These are phyloP conservation scores for Termitomyces sp. DNA, from an alignment of 1,284 basidiomycete species.

Conservation along the genomic window DNA sequence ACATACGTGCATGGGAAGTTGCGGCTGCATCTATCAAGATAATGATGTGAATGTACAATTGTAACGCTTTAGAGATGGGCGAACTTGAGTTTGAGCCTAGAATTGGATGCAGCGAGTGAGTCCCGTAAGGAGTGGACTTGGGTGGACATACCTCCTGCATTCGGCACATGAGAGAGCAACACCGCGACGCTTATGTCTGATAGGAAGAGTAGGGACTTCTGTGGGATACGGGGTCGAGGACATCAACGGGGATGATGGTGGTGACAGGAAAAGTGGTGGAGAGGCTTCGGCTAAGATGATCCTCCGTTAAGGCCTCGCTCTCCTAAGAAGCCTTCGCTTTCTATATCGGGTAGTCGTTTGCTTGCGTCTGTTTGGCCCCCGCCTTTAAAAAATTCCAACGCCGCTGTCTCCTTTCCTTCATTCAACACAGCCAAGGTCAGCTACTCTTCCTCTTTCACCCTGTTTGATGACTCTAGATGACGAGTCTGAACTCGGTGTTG, in stretches of 20 bases:
- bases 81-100: slow-evolving; percentile 61
- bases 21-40: slow-evolving; percentile 46
- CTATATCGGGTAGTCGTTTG: slow-evolving; percentile 14
- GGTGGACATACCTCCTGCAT: slow-evolving; percentile 46
- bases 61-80: slow-evolving; percentile 17
- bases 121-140: slow-evolving; percentile 2
- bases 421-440: slow-evolving; percentile 24
- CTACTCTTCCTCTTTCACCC: slow-evolving; percentile 6
- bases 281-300: slow-evolving; percentile 15
- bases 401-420: slow-evolving; percentile 10
- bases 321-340: slow-evolving; percentile 7
- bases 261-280: slow-evolving; percentile 16
- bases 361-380: slow-evolving; percentile 24
- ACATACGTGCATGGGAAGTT: slow-evolving; percentile 54
- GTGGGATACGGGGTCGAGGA: slow-evolving; percentile 22
- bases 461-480: slow-evolving; percentile 79
- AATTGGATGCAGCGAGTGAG: slow-evolving; percentile 1
- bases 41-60: slow-evolving; percentile 2
- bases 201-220: slow-evolving; percentile 19
- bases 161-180: slow-evolving; percentile 57
- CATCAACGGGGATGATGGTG: slow-evolving; percentile 23
- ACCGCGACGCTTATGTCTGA: slow-evolving; percentile 43
- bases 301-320: slow-evolving; percentile 17
- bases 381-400: slow-evolving; percentile 20
- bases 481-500: slow-evolving; percentile 69